Evolutionary conservation across 2,329 filamentous ascomycete genomes (phyloP).

Genomic region (Neofusicoccum sp.): DNA sequence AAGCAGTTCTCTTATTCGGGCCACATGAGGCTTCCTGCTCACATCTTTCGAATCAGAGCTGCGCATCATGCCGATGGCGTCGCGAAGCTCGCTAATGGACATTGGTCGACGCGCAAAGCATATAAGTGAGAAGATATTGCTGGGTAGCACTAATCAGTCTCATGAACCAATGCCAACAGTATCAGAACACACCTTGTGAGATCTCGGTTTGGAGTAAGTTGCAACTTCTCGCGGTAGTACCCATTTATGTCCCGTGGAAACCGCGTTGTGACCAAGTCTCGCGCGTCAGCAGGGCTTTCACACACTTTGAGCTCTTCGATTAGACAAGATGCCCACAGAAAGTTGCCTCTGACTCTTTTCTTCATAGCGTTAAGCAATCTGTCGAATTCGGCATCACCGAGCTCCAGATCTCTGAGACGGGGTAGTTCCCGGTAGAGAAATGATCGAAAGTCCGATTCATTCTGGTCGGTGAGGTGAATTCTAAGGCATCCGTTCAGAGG

Average conservation of each 20-base stretch:
- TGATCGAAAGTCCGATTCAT: background rate
- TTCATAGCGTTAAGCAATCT: background rate
- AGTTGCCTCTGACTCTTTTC: constrained; percentile 5
- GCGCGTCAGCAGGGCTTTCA: background rate
- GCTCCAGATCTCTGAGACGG: background rate
- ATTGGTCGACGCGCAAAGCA: constrained; percentile 5
- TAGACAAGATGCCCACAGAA: constrained; percentile 19
- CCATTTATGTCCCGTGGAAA: background rate
- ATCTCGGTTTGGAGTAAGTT: background rate
- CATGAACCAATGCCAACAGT: background rate
- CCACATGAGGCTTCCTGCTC: background rate
- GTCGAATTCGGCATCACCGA: background rate
- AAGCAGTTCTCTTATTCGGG: background rate
- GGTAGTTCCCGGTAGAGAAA: background rate
- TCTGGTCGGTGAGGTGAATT: constrained; percentile 1
- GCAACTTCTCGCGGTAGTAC: background rate
- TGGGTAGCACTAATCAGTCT: background rate
- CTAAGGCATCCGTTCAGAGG: background rate
- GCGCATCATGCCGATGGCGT: constrained; percentile 12
- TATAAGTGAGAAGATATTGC: constrained; percentile 5
- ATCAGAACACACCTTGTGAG: background rate
- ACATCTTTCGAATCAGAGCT: constrained; percentile 14
- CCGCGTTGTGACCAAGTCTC: background rate
- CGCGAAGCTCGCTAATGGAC: background rate
- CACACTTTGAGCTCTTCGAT: background rate